Base-by-base conservation (phyloP, 2,329 filamentous ascomycete genomes). In the Cryphonectria parasitica region DNA sequence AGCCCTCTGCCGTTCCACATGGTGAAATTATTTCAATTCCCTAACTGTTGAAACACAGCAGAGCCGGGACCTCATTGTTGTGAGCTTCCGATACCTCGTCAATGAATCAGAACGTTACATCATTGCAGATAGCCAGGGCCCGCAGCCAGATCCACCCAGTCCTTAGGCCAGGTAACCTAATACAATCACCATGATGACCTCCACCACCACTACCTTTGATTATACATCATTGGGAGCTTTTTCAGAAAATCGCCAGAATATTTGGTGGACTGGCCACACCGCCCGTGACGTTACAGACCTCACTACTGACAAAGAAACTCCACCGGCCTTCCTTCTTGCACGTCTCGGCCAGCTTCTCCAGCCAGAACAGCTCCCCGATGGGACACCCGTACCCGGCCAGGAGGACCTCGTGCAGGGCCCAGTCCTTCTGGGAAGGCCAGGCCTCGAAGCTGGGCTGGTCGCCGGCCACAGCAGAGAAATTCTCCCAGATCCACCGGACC, bases 291-390 rank as follows among this genome's bases (percentile, higher is more conserved):
- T 84, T 83, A 58, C 79, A 82, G n/a, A 81, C 80, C 79, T 84
- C 83, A 68, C 83, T 85, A 0, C 77, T 76, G 11, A 86, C 75
- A 75, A 86, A 86, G 76, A 86, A 86, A 64, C 77, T 81, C 79
- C 81, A 86, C 64, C 83, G 75, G 34, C 77, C 74, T 36, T 75
- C 63, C 25, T 74, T 71, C 70, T 76, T 74, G 73, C 84, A 86
- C 60, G 83, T 75, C 66, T 71, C 78, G 0, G 82, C 81, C 64
- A 86, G 74, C 60, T 71, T 77, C 76, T 86, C 84, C 13, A 86
- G 77, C 75, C 85, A 82, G 73, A 85, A 86, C 3, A 86, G 75
- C 76, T 86, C 84, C 34, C 84, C 84, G 73, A 86, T 84, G 19
- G 84, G 84, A 74, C 82, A 83, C 0, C 84, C 84, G 83, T 83